Percentiles rank a stretch among this genome's conserved stretches.
Evolutionary conservation across 768 basidiomycete species (phyloP).

Genomic region (Amyloporia xantha): DNA sequence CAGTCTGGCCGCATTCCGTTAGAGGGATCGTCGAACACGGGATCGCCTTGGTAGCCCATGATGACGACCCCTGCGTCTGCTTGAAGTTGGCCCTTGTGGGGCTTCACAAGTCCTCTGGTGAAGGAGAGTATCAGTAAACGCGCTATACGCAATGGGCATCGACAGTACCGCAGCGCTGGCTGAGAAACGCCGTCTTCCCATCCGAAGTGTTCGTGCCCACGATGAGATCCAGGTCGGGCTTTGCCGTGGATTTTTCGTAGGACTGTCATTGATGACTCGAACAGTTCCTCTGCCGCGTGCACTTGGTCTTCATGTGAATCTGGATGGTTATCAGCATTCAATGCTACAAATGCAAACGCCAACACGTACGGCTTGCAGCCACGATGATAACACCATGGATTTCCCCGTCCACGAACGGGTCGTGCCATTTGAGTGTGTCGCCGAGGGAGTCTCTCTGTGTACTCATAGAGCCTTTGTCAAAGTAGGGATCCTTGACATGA

Average conservation of each 20-base stretch:
- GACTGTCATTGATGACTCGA: too few relatives aligned
- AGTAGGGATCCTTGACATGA: not conserved
- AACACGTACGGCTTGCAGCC: not conserved
- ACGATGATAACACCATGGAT: conserved; percentile 5
- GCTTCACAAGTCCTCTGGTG: not conserved
- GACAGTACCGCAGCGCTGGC: conserved; percentile 31
- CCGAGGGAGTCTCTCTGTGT: not conserved
- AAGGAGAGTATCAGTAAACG: too few relatives aligned
- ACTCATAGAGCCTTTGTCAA: conserved; percentile 5
- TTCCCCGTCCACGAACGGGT: not conserved
- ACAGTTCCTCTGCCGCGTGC: too few relatives aligned
- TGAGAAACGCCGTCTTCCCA: conserved; percentile 49
- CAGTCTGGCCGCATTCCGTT: not conserved
- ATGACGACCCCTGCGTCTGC: conserved; percentile 39
- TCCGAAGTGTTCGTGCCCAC: conserved; percentile 46
- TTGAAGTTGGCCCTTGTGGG: conserved; percentile 22
- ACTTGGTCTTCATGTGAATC: too few relatives aligned
- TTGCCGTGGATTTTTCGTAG: conserved; percentile 18
- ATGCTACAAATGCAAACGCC: not conserved
- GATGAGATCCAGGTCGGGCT: conserved; percentile 34
- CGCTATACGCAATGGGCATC: conserved; percentile 20
- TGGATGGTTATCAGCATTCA: too few relatives aligned
- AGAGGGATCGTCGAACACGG: conserved; percentile 6
- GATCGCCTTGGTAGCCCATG: conserved; percentile 38
- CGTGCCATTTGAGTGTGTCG: not conserved